Base-by-base conservation (phyloP, 495 filamentous ascomycete genomes). In the Daldinia grandis region DNA sequence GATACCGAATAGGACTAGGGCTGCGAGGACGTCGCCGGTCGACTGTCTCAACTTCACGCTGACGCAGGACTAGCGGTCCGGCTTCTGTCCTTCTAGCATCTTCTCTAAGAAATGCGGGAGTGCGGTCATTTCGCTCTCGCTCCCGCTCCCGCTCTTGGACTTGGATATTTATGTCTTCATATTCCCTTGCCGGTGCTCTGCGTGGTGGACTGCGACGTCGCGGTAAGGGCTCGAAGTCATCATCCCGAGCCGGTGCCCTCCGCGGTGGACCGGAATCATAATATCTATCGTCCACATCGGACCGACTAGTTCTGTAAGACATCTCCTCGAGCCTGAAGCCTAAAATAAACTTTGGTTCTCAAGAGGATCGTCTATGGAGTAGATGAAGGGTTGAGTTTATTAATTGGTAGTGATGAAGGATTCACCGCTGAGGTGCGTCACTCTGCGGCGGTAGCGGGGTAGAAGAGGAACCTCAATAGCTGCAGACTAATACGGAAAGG, bases 21-120 rank as follows among this genome's bases (percentile, higher is more conserved):
- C 79, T 83, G 54, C 82, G 80, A 33, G 53, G 53, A 49, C 76
- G 80, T 25, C 74, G 69, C 27, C 76, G 76, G 68, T 83, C 82
- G 30, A 82, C 54, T 0, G 79, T 81, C 72, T 85, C 83, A 33
- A 81, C 72, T 61, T 84, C 82, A 42, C 81, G 78, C 60, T 78
- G 74, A 31, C 82, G 76, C 49, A 84, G 80, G 21, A 85, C 82
- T 62, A 84, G 31, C 57, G 76, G 70, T 35, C 81, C 81, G 21
- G 78, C 66, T 37, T 81, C 79, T 30, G 76, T 31, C 19, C 77
- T 80, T 58, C 78, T 77, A 28, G 64, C 72, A 40, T 81, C 80
- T 15, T 77, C 76, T 44, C 78, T 80, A 58, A 84, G 69, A 65
- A 82, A 84, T 51, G 77, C 75, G 21, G 82, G 83, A 42, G 80